Evolutionary conservation across 345 rosid genomes (phyloP).

Genomic region (Ceriops decandra): DNA sequence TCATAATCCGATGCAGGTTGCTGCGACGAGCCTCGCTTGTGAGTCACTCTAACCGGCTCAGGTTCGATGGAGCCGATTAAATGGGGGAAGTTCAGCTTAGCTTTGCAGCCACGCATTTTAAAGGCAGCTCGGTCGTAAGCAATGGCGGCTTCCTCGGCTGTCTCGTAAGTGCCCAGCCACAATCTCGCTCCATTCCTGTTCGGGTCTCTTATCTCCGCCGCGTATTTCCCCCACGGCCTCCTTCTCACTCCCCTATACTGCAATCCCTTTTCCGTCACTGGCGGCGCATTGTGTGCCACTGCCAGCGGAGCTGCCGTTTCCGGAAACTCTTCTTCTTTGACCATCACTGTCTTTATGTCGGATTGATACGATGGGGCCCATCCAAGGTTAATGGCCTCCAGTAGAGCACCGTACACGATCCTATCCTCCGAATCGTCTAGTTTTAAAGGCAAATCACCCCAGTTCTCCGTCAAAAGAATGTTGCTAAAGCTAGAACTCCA

Average conservation of each 20-base stretch:
- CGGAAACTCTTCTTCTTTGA: not conserved
- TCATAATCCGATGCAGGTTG: not conserved
- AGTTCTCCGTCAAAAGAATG: conserved; percentile 15
- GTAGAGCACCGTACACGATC: conserved; percentile 23
- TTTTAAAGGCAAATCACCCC: conserved; percentile 34
- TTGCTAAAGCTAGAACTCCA: not conserved
- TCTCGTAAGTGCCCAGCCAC: conserved; percentile 74
- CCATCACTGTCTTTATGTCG: not conserved
- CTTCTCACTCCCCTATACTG: conserved; percentile 34
- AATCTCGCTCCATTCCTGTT: conserved; percentile 61
- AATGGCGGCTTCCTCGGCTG: conserved; percentile 53
- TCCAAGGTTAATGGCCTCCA: conserved; percentile 19
- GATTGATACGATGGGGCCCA: conserved; percentile 20
- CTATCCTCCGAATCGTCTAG: conserved; percentile 25
- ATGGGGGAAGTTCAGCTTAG: conserved; percentile 39
- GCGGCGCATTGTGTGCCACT: not conserved
- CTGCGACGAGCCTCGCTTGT: conserved; percentile 7
- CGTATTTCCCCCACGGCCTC: conserved; percentile 71
- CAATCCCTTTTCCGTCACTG: not conserved
- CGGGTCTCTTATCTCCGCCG: conserved; percentile 70
- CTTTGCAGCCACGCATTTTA: conserved; percentile 34
- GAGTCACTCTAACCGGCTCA: conserved; percentile 17
- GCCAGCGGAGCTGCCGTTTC: not conserved
- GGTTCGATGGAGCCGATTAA: conserved; percentile 19
- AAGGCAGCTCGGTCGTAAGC: conserved; percentile 39